Base-by-base conservation (phyloP, 164 flowering plant species). In the Vitis rotundifolia region DNA sequence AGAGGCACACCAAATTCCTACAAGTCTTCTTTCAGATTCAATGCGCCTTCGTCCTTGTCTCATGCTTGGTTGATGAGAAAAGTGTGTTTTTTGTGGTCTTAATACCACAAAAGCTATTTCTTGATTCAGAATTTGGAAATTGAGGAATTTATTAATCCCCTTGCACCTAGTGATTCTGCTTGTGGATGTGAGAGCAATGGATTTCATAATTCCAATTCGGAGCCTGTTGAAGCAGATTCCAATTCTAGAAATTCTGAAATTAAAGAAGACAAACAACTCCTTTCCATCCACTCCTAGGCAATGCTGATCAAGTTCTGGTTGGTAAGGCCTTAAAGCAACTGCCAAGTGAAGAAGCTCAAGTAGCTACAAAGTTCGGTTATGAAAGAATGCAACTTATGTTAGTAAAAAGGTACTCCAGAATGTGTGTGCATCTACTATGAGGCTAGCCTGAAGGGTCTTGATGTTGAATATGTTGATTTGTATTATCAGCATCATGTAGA, bases 241-340 rank as follows among this genome's bases (percentile, higher is more conserved):
- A 70, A 26, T 22, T 72, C 67, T 15, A 44, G 55, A 47, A 60
- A 52, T 71, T 60, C 71, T 50, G 78, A 67, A 60, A 57, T 26
- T 49, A n/a, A 59, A 70, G 84, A 75, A 52, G 76, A 59, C n/a
- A 29, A n/a, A n/a, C n/a, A n/a, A n/a, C n/a, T n/a, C n/a, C n/a
- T n/a, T n/a, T n/a, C n/a, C n/a, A n/a, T n/a, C n/a, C n/a, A n/a
- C n/a, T n/a, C n/a, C n/a, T n/a, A 64, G 63, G 76, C 66, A 59
- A 75, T 65, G 59, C 81, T 3, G 88, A 90, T 78, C 90, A 89
- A 72, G 56, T 82, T 64, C 68, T 89, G 54, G 71, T 89, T 50
- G 89, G 90, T 26, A 49, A 76, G 79, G 79, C 79, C n/a, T 52
- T 76, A 69, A 76, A 76, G 75, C 61, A 63, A 49, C 50, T 71